Base-by-base conservation (phyloP, 2,329 filamentous ascomycete genomes). In the Fusarium sp. region DNA sequence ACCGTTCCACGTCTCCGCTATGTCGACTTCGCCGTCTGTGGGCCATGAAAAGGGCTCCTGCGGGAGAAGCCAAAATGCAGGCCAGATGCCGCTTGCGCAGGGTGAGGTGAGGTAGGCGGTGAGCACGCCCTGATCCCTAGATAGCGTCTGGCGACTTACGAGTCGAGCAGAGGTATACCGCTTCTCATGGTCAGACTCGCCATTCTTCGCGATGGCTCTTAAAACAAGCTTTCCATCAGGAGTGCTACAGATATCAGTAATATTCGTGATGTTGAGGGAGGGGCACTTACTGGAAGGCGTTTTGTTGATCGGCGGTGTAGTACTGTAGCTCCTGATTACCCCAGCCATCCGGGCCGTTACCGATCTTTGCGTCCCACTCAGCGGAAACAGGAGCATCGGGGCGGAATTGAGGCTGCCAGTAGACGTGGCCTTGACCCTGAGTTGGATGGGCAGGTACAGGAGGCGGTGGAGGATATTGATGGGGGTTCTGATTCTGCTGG, bases 1-100 rank as follows among this genome's bases (percentile, higher is more conserved):
- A 20, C 83, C 87, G 67, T 89, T 88, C 87, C 87, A 90, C n/a
- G 81, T 84, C 77, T 90, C 87, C 42, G 87, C 84, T 48, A 90
- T 87, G 75, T 90, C 87, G 14, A 90, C 79, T 74, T 90, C 87
- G 58, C 87, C 87, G 64, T 90, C 87, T 1, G 78, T 82, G 0
- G 87, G 87, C 87, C 87, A 90, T 1, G 78, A 77, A 71, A 89
- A 89, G 0, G 87, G 87, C 68, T 89, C 85, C 32, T 81, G 77
- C 0, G 87, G 87, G 8, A 90, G 79, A 55, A 89, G 82, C 87
- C 87, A 90, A 72, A 89, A 88, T 0, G 87, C 87, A 1, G 87
- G 87, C 87, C 87, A 90, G 48, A 90, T 85, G 6, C 87, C 87
- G 4, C 79, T 74, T 0, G 87, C 87, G 55, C 84, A 86, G 0